A percentile compares a stretch with the other conserved stretches of the same genome.
Evolutionary conservation across 352 stramenopile genomes (phyloP).

Genomic region (Phytophthora chlamydospora): DNA sequence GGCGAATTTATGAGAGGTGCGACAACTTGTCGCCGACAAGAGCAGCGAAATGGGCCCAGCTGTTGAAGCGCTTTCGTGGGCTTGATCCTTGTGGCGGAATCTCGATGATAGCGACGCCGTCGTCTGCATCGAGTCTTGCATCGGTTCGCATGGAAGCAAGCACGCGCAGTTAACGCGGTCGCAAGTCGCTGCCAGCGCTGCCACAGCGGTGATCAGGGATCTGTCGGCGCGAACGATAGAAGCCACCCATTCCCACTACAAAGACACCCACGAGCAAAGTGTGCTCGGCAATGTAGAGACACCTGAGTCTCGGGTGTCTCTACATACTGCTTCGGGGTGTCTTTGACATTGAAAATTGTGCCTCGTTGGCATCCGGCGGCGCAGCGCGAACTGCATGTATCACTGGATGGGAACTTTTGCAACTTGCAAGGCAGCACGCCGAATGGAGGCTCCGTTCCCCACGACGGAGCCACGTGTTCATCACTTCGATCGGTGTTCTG

Average conservation of each 20-base stretch:
- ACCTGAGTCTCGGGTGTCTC: neutral
- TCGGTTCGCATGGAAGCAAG: constrained; percentile 7
- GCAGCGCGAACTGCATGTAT: constrained; percentile 1
- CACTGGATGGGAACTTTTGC: constrained; percentile 10
- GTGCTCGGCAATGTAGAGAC: too few species aligned
- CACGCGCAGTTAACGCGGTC: too few species aligned
- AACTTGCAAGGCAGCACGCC: neutral
- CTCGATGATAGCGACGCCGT: neutral
- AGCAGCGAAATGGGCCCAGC: constrained; percentile 22
- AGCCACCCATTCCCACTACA: neutral
- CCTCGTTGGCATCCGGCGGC: neutral
- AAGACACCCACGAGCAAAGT: neutral
- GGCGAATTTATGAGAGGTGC: constrained; percentile 8
- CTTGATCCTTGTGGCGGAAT: neutral
- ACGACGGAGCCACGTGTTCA: too few species aligned
- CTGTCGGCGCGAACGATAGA: constrained; percentile 7
- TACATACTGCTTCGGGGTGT: constrained; percentile 1
- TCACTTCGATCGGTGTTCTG: too few species aligned
- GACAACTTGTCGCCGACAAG: neutral
- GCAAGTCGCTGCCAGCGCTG: neutral
- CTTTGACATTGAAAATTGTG: constrained; percentile 15
- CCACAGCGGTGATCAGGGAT: neutral
- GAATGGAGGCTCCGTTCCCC: too few species aligned
- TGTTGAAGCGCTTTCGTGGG: constrained; percentile 2
- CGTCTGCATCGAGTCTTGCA: constrained; percentile 2